A percentile compares a stretch with the other conserved stretches of the same genome.
Conservation (phyloP, 768 basidiomycete species). For the Mrakia gelida region DNA sequence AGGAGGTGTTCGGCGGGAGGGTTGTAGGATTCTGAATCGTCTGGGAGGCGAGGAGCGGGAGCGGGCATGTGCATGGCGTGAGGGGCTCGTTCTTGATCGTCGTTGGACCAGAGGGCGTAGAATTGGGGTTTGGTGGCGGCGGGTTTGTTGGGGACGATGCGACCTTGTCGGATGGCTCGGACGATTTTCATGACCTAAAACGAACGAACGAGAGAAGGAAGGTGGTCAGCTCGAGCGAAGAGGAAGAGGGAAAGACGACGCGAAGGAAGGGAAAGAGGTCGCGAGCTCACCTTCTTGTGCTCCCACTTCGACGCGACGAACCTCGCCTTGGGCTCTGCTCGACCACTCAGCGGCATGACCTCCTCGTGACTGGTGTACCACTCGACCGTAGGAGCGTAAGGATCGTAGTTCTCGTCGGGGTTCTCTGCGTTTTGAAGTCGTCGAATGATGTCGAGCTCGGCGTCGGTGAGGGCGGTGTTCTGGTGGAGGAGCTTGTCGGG, state of each 20-base stretch:
- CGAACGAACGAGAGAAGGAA: background rate
- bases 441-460: slow-evolving; percentile 92
- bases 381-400: slow-evolving; percentile 87
- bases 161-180: slow-evolving; percentile 92
- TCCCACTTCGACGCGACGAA: slow-evolving; percentile 99
- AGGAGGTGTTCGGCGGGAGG: slow-evolving; percentile 96
- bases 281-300: slow-evolving; percentile 77
- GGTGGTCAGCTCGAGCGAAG: background rate
- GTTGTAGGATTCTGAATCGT: slow-evolving; percentile 95
- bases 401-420: slow-evolving; percentile 83
- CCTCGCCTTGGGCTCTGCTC: slow-evolving; percentile 90
- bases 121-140: slow-evolving; percentile 64
- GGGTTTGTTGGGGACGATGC: slow-evolving; percentile 85
- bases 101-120: slow-evolving; percentile 80
- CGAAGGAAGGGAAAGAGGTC: background rate
- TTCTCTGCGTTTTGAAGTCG: slow-evolving; percentile 85
- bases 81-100: slow-evolving; percentile 56
- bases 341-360: slow-evolving; percentile 83
- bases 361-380: slow-evolving; percentile 95
- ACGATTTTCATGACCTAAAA: slow-evolving; percentile 96
- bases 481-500: slow-evolving; percentile 82
- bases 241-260: background rate
- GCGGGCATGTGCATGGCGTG: slow-evolving; percentile 86
- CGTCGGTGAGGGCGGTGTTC: slow-evolving; percentile 77
- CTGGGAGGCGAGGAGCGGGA: slow-evolving; percentile 82